phyloP scores from a whole-genome alignment of 345 rosid genomes.

The Kernera saxatilis region DNA sequence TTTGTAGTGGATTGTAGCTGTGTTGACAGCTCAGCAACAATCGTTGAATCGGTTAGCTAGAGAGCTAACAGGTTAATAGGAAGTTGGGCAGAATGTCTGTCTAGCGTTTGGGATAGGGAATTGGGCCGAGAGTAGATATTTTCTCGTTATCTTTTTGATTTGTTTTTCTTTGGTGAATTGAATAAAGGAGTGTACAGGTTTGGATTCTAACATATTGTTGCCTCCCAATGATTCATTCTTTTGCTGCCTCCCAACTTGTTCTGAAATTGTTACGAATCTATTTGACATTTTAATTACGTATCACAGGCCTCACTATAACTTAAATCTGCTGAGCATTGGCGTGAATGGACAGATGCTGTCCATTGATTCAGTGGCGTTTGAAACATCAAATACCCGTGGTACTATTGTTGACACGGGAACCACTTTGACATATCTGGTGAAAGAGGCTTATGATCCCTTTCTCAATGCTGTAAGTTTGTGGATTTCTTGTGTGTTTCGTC shows the following conservation, averaged over 20 bases:
- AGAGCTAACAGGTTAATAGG: background rate
- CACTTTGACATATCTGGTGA: conserved; percentile 89
- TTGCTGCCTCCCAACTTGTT: background rate
- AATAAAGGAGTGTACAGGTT: background rate
- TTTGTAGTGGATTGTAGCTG: background rate
- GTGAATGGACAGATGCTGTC: conserved; percentile 65
- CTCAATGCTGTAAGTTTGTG: conserved; percentile 67
- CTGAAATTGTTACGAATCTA: background rate
- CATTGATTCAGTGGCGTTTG: conserved; percentile 61
- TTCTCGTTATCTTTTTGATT: background rate
- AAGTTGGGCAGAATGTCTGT: background rate
- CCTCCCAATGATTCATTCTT: background rate
- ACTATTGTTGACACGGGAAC: conserved; percentile 98
- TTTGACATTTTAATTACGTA: conserved; percentile 4
- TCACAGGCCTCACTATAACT: conserved; percentile 96
- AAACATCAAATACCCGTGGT: conserved; percentile 63
- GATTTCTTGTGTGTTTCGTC: conserved; percentile 2
- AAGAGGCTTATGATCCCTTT: conserved; percentile 78
- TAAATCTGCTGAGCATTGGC: conserved; percentile 70
- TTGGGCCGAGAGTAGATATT: background rate
- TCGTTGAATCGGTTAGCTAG: background rate
- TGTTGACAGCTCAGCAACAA: background rate
- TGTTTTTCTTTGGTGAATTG: background rate
- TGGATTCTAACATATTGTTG: background rate
- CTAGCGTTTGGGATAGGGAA: background rate